Evolutionary conservation across 1,284 basidiomycete genomes (phyloP).

Genomic region (Ceratobasidium papillatum): DNA sequence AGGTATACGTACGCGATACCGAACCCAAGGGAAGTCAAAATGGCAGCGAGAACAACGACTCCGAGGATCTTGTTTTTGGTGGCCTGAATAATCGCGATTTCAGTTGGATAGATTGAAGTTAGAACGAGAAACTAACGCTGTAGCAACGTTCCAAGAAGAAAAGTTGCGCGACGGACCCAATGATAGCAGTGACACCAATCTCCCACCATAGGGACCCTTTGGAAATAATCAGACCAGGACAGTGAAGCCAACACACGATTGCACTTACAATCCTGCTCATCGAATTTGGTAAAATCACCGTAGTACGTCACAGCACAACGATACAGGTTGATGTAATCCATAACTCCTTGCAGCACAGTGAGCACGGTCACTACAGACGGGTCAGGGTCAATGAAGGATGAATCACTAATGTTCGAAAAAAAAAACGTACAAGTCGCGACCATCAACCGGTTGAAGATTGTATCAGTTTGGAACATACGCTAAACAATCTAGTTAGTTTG

Average conservation of each 20-base stretch:
- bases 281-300: constrained; percentile 43
- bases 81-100: constrained; percentile 28
- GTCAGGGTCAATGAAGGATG: too few species aligned
- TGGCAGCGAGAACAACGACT: background rate
- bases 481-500: background rate
- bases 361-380: constrained; percentile 9
- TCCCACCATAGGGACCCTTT: constrained; percentile 41
- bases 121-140: constrained; percentile 19
- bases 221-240: background rate
- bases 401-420: too few species aligned
- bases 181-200: constrained; percentile 43
- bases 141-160: constrained; percentile 44
- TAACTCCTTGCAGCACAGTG: constrained; percentile 35
- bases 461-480: constrained; percentile 19
- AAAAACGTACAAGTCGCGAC: constrained; percentile 2
- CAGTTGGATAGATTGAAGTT: background rate
- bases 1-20: constrained; percentile 23
- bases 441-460: background rate
- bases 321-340: constrained; percentile 43
- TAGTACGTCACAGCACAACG: constrained; percentile 39
- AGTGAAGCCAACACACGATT: background rate
- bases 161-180: constrained; percentile 41
- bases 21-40: constrained; percentile 31
- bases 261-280: constrained; percentile 40
- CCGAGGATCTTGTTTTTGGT: constrained; percentile 42